phyloP scores from a whole-genome alignment of 352 stramenopile species.

The Globisporangium paroecandrum region DNA sequence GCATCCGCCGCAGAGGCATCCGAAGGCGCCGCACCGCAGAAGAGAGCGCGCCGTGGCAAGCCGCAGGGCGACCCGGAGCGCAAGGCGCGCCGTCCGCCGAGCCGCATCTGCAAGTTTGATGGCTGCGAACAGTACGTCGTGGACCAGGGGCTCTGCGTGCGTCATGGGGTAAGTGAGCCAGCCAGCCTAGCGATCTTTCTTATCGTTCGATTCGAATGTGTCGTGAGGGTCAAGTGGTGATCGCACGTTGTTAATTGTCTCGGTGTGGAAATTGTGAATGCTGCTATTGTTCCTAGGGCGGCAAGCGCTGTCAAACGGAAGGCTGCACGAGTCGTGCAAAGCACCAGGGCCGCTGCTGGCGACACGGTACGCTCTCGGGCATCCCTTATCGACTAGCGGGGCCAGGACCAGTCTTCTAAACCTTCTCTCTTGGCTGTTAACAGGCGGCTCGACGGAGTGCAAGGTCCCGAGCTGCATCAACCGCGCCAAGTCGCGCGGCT shows the following conservation, averaged over 20 bases:
- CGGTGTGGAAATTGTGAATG: background rate
- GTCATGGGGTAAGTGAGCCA: slow-evolving; percentile 52
- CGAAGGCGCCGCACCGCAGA: background rate
- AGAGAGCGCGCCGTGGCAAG: slow-evolving; percentile 18
- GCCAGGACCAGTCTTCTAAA: background rate
- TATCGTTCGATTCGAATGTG: background rate
- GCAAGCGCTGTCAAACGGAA: slow-evolving; percentile 20
- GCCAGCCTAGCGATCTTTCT: slow-evolving; percentile 8
- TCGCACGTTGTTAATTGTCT: background rate
- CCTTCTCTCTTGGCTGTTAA: background rate
- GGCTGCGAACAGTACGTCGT: slow-evolving; percentile 78
- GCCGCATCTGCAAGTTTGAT: slow-evolving; percentile 70
- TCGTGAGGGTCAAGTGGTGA: background rate
- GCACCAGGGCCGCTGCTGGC: slow-evolving; percentile 18
- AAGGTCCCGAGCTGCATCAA: slow-evolving; percentile 28
- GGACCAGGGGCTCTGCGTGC: slow-evolving; percentile 71
- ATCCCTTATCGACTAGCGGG: background rate
- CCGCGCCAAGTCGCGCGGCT: slow-evolving; percentile 31
- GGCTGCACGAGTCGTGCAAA: slow-evolving; percentile 27
- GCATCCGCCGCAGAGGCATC: background rate
- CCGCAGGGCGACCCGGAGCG: slow-evolving; percentile 40
- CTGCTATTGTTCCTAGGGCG: slow-evolving; percentile 14
- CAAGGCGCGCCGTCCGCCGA: slow-evolving; percentile 46
- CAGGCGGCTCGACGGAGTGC: slow-evolving; percentile 22
- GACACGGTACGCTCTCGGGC: slow-evolving; percentile 10